Conservation (phyloP, 345 rosid species). For the Pelargonium nanum region DNA sequence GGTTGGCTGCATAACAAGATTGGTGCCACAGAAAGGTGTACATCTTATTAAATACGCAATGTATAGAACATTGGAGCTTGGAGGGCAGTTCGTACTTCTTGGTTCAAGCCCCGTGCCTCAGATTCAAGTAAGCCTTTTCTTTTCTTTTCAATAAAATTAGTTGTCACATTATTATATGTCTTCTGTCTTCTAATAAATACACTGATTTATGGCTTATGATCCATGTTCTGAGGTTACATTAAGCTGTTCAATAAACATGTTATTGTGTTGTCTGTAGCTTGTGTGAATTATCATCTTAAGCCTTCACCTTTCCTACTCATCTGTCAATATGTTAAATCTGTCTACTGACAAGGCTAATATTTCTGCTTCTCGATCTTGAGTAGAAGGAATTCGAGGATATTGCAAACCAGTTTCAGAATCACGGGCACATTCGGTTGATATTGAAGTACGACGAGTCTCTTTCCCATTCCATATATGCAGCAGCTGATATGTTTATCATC, state of each 20-base stretch:
- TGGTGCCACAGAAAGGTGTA: constrained; percentile 95
- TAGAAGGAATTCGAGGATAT: constrained; percentile 91
- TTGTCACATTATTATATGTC: no score
- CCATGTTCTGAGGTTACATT: no score
- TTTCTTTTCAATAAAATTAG: no score
- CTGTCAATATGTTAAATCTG: neutral
- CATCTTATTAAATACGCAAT: constrained; percentile 95
- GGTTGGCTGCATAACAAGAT: constrained; percentile 96
- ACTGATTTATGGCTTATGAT: no score
- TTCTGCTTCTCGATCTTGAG: constrained; percentile 12
- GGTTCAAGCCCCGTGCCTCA: constrained; percentile 97
- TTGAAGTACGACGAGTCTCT: constrained; percentile 83
- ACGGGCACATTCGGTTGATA: constrained; percentile 62
- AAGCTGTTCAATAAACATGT: no score
- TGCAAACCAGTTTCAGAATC: constrained; percentile 52
- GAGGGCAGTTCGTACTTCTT: constrained; percentile 88
- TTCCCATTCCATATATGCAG: constrained; percentile 77
- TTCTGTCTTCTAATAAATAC: no score
- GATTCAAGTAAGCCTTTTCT: constrained; percentile 54
- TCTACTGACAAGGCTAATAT: neutral
- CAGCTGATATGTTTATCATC: constrained; percentile 83
- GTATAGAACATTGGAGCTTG: constrained; percentile 80
- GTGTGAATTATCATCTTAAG: neutral
- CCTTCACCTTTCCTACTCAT: neutral
- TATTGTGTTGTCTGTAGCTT: no score